A percentile compares a stretch with the other conserved stretches of the same genome.
phyloP scores from a whole-genome alignment of 345 rosid genomes.

The Linum usitatissimum region DNA sequence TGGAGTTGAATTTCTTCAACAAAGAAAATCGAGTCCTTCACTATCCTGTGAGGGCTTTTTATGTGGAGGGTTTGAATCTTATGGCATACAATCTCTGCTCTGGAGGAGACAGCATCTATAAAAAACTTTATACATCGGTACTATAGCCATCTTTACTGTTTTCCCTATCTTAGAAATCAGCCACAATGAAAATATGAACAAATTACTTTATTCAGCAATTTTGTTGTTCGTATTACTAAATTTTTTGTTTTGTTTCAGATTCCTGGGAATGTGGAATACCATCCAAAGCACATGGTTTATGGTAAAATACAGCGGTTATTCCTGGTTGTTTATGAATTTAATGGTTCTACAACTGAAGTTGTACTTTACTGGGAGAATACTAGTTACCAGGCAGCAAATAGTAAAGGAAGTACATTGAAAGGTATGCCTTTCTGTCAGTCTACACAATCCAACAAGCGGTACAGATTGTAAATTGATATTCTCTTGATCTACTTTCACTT shows the following conservation, averaged over 20 bases:
- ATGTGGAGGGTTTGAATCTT: conserved; percentile 70
- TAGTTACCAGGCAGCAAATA: conserved; percentile 49
- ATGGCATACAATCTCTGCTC: conserved; percentile 87
- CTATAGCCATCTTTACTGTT: conserved; percentile 13
- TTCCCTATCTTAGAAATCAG: background rate
- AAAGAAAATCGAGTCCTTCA: conserved; percentile 90
- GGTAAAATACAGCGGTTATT: conserved; percentile 65
- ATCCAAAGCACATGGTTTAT: conserved; percentile 60
- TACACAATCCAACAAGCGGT: background rate
- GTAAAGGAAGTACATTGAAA: conserved; percentile 68
- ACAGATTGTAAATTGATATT: background rate
- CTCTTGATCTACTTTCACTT: conserved; percentile 3
- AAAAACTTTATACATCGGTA: conserved; percentile 84
- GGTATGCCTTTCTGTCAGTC: conserved; percentile 31
- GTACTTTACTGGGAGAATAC: conserved; percentile 90
- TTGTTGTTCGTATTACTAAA: conserved; percentile 1
- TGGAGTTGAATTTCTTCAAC: conserved; percentile 96
- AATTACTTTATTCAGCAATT: background rate
- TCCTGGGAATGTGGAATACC: conserved; percentile 71
- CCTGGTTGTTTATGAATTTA: conserved; percentile 78
- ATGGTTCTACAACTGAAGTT: conserved; percentile 72
- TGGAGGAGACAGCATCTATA: conserved; percentile 66
- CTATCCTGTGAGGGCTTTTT: conserved; percentile 87
- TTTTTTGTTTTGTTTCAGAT: conserved; percentile 32
- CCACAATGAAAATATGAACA: background rate